These are phyloP conservation scores for Dactylella cylindrospora DNA, from an alignment of 2,329 filamentous ascomycete genomes.

Conservation along the genomic window DNA sequence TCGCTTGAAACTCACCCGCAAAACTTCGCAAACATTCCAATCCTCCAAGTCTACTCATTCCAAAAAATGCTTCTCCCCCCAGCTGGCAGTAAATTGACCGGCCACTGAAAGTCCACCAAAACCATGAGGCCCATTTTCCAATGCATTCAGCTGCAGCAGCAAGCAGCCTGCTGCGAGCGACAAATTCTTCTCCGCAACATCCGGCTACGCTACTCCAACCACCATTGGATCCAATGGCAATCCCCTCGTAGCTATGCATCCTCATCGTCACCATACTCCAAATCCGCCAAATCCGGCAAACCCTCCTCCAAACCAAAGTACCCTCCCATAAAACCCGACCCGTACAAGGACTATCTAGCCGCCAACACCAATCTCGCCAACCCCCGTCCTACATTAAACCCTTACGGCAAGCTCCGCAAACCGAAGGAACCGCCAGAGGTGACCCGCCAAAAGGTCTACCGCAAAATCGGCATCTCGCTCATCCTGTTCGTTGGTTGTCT, in stretches of 20 bases:
- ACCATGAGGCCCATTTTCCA: conserved; percentile 34
- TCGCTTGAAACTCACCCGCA: too few relatives aligned
- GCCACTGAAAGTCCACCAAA: conserved; percentile 3
- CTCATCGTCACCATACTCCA: neutral
- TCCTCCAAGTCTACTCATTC: too few relatives aligned
- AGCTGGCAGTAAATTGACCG: too few relatives aligned
- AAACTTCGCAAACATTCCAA: too few relatives aligned
- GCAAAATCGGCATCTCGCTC: conserved; percentile 12
- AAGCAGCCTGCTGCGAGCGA: conserved; percentile 18
- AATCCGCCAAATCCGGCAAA: conserved; percentile 6
- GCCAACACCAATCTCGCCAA: conserved; percentile 26
- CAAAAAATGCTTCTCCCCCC: too few relatives aligned
- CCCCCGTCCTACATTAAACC: conserved; percentile 21
- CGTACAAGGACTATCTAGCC: conserved; percentile 20
- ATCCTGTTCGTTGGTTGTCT: conserved; percentile 30
- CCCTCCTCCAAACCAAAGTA: conserved; percentile 24
- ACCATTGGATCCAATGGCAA: neutral
- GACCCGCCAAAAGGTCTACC: conserved; percentile 25
- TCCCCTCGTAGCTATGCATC: conserved; percentile 25
- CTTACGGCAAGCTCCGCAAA: conserved; percentile 20
- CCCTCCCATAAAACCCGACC: conserved; percentile 41
- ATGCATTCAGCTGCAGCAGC: conserved; percentile 31
- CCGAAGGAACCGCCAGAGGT: conserved; percentile 8
- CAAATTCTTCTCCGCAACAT: conserved; percentile 21
- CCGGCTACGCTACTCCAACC: conserved; percentile 10